Conservation (phyloP, 2,329 filamentous ascomycete species). For the Rosellinia necatrix region DNA sequence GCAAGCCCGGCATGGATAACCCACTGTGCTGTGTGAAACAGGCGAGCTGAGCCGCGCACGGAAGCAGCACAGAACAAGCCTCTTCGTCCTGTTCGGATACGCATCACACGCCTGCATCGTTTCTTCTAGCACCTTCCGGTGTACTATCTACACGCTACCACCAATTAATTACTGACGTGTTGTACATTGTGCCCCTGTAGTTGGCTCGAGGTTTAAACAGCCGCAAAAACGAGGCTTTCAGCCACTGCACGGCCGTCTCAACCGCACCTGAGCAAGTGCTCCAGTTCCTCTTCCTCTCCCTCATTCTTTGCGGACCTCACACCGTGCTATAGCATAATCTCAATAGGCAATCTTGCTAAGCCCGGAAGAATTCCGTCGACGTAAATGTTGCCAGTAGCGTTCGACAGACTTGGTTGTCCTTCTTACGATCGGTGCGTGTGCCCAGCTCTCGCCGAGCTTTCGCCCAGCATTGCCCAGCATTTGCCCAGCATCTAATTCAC, state of each 20-base stretch:
- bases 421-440: slow-evolving; percentile 1
- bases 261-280: background rate
- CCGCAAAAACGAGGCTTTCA: slow-evolving; percentile 1
- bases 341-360: background rate
- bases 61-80: slow-evolving; percentile 12
- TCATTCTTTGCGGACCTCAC: background rate
- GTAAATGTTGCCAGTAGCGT: background rate
- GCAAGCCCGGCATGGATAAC: no score
- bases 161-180: no score
- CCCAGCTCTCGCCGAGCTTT: no score
- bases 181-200: no score
- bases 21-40: no score
- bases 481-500: slow-evolving; percentile 11
- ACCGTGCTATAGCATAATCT: background rate
- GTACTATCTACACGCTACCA: no score
- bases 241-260: background rate
- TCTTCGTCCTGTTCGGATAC: background rate
- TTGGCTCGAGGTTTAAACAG: background rate
- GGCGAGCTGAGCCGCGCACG: no score
- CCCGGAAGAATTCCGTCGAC: slow-evolving; percentile 3
- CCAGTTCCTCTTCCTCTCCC: background rate
- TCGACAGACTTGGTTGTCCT: background rate
- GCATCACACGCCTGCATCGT: slow-evolving; percentile 11
- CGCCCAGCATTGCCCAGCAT: no score
- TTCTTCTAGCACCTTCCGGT: no score